A percentile compares a stretch with the other conserved stretches of the same genome.
Evolutionary conservation across 768 basidiomycete species (phyloP).

Genomic region (Lanmaoa rubissima): DNA sequence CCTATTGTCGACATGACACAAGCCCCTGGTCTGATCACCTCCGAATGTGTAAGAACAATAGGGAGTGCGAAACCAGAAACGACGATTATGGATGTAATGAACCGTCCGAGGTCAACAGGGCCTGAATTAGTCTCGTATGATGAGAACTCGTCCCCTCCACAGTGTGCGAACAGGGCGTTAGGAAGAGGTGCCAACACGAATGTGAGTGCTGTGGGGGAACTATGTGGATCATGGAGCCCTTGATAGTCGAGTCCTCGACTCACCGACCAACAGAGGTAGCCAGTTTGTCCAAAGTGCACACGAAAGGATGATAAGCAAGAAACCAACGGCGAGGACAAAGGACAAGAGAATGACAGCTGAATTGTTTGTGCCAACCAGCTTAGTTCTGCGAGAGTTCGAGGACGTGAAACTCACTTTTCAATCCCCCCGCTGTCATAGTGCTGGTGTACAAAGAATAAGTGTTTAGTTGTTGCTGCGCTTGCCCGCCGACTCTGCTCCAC

Average conservation of each 20-base stretch:
- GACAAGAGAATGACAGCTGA: constrained; percentile 94
- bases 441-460: background rate
- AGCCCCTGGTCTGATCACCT: constrained; percentile 79
- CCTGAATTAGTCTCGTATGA: constrained; percentile 69
- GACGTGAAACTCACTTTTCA: constrained; percentile 54
- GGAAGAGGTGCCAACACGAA: constrained; percentile 96
- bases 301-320: constrained; percentile 94
- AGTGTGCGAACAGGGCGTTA: constrained; percentile 92
- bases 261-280: constrained; percentile 95
- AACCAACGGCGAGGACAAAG: constrained; percentile 97
- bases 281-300: constrained; percentile 97
- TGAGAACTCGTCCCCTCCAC: constrained; percentile 86
- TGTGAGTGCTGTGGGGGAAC: constrained; percentile 62
- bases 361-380: constrained; percentile 4
- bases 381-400: background rate
- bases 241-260: constrained; percentile 29
- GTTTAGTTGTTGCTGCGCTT: constrained; percentile 6
- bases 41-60: constrained; percentile 87
- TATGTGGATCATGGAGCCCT: background rate
- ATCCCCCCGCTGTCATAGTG: constrained; percentile 61
- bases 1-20: constrained; percentile 95
- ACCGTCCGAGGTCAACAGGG: constrained; percentile 88
- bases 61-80: constrained; percentile 94
- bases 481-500: background rate
- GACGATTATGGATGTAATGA: constrained; percentile 87